Conservation (phyloP, 2,329 filamentous ascomycete species). For the Pseudogymnoascus sp. region DNA sequence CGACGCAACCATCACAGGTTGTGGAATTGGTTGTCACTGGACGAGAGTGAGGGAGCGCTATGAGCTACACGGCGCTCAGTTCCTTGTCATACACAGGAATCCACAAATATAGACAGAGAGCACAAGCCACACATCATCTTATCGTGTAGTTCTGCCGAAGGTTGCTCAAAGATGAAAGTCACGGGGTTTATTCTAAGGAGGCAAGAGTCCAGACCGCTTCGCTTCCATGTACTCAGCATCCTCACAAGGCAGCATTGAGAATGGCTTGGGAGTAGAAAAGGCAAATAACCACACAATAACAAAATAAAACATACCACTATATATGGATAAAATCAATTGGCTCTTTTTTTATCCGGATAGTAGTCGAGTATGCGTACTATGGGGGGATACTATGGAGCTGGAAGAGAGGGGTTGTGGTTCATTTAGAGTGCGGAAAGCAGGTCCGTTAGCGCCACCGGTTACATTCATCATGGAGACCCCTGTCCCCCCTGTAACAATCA, state of each 20-base stretch:
- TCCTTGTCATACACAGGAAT: no score
- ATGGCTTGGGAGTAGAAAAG: neutral
- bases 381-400: neutral
- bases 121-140: neutral
- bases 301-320: neutral
- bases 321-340: neutral
- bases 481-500: neutral
- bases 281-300: neutral
- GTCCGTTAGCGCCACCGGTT: conserved; percentile 4
- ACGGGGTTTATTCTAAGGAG: neutral
- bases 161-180: neutral
- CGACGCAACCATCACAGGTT: neutral
- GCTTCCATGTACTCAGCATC: neutral
- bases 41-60: neutral
- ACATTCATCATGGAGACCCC: neutral
- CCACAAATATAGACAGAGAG: neutral
- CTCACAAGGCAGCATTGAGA: neutral
- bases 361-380: neutral
- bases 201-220: neutral
- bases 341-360: neutral
- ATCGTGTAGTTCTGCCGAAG: neutral
- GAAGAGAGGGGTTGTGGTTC: neutral
- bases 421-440: conserved; percentile 6
- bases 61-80: neutral
- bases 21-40: neutral